Conservation (phyloP, 129 eudicot genomes). For the Arctium lappa region DNA sequence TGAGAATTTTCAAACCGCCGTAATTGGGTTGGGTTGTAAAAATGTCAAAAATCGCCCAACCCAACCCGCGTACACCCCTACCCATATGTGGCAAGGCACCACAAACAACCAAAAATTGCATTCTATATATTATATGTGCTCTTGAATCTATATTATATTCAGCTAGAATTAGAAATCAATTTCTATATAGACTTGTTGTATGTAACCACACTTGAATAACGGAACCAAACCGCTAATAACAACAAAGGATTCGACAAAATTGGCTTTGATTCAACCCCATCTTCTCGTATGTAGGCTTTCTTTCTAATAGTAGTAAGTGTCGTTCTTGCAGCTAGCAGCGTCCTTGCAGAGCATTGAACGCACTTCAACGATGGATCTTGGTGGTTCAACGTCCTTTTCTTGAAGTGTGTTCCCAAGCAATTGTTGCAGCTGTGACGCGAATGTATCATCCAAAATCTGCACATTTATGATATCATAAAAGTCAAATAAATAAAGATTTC, state of each 20-base stretch:
- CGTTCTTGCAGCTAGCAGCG: slow-evolving; percentile 47
- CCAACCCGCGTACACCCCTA: too few relatives aligned
- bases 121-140: slow-evolving; percentile 2
- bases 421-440: slow-evolving; percentile 80
- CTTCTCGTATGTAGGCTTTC: slow-evolving; percentile 23
- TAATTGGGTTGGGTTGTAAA: too few relatives aligned
- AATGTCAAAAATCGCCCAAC: too few relatives aligned
- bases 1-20: too few relatives aligned
- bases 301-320: slow-evolving; percentile 52
- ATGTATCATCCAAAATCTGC: slow-evolving; percentile 75
- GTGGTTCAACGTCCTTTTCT: slow-evolving; percentile 72
- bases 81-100: neutral
- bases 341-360: slow-evolving; percentile 77
- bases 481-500: neutral
- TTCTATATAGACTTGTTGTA: slow-evolving; percentile 19
- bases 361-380: slow-evolving; percentile 64
- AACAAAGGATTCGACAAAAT: slow-evolving; percentile 7
- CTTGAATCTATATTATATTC: slow-evolving; percentile 6
- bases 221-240: neutral
- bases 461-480: neutral
- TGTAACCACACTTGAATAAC: slow-evolving; percentile 3
- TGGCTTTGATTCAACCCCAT: slow-evolving; percentile 15
- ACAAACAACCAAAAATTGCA: slow-evolving; percentile 1
- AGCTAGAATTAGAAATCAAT: neutral
- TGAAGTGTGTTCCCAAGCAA: slow-evolving; percentile 65